Evolutionary conservation across 352 stramenopile species (phyloP), one percentile per base, ranked within the genome.

Genomic region (Pythium periplocum): DNA sequence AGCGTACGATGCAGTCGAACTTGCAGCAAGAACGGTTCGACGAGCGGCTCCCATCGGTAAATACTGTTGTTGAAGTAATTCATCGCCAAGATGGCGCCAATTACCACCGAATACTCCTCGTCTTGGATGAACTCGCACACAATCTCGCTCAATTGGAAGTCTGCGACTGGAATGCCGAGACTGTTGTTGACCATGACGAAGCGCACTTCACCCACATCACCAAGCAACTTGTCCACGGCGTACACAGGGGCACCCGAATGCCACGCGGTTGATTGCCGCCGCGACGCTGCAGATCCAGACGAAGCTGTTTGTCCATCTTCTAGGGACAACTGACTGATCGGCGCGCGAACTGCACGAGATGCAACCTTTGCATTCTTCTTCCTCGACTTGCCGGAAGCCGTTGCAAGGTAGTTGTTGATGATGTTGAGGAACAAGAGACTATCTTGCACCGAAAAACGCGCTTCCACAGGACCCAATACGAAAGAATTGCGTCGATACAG

Each of bases 21-120:
- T 58, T 95, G 83, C 8, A 82, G 62, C 17, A 87, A 69, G 46
- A 95, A 93, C 17, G 85, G 85, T 49, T 95, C 85, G 10, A 95
- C 68, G 2, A 95, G 62, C 26, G 85, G 85, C 56, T 95, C 85
- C 85, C 85, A 95, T 48, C 83, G 77, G 50, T 95, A 95, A 54
- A 95, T 95, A 49, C 85, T 93, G 64, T 95, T 95, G 69, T 95
- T 95, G 64, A 95, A 95, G 56, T 93, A 95, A 55, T 93, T 92
- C 54, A 92, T 78, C 32, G 83, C 75, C 47, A 95, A 38, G 12
- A 87, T 91, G 4, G 76, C 81, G 10, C 85, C 85, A 42, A 91
- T 61, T 6, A 79, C 85, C 30, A 84, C 88, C 33, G 81, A 90
- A 51, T 80, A 91, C 39, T 90, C 82, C 57, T 94, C 79, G 46